Evolutionary conservation across 108 stramenopile species (phyloP), one percentile per base, ranked within the genome.

Genomic region (Conticribra weissflogii): DNA sequence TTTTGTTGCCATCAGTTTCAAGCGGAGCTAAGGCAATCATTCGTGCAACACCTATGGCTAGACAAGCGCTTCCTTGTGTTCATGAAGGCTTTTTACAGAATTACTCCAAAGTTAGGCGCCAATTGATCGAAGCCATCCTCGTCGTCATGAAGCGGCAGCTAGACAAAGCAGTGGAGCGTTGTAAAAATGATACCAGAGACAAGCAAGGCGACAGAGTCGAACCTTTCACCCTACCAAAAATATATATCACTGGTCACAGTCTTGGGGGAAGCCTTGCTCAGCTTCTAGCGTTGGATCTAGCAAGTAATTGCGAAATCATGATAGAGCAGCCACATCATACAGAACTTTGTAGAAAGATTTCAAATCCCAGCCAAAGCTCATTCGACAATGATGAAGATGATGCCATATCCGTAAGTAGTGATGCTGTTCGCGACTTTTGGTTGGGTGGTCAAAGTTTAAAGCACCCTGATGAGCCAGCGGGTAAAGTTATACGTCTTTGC

Each of bases 21-120:
- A 68, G 57, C 24, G 83, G 74, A 15, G 83, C 87, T 18, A 84
- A 80, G 50, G 86, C 68, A 45, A 75, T 89, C 16, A 57, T 92
- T 33, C 72, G 84, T 28, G 78, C 79, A 41, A 86, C 85, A 17
- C 90, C 90, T 8, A 60, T 89, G 59, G 84, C 85, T 9, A 73
- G 85, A 47, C 84, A 85, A 52, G 82, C 86, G 2, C 72, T 88
- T 36, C 88, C 91, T 2, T 77, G 86, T 44, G 88, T 90, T 2
- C 92, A 93, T 59, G 87, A 87, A 59, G 92, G 92, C 23, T 93
- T 93, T 68, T 68, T 87, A 45, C 81, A 83, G 3, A 81, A 76
- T 21, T 93, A 93, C 60, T 68, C 50, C 14, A 78, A 84, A 32
- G 82, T 93, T 18, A 86, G 92, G 59, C 61, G 80, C 33, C 59